Conservation (phyloP, 106 monocot species). For the Acanthochlamys bracteata region DNA sequence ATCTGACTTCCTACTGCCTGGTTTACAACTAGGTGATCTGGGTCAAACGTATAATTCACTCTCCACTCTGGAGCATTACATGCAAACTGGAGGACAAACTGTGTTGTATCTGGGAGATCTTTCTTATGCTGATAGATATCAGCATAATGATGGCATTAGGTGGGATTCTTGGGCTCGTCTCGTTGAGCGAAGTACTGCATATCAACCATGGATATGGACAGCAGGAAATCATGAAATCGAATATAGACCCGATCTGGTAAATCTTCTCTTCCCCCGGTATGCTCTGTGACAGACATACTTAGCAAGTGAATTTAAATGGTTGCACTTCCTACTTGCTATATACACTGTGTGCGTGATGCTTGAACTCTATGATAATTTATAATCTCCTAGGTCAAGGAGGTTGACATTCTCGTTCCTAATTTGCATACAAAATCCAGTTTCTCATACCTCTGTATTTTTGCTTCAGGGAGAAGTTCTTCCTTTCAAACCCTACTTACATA, state of each 20-base stretch:
- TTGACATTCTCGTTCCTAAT: too few relatives aligned
- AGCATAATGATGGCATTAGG: conserved; percentile 61
- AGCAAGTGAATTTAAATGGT: neutral
- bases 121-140: conserved; percentile 88
- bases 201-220: conserved; percentile 85
- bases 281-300: neutral
- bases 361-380: too few relatives aligned
- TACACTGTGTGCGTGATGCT: too few relatives aligned
- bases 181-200: conserved; percentile 65
- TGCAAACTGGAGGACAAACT: conserved; percentile 57
- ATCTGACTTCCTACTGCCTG: neutral
- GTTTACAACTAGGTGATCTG: conserved; percentile 63
- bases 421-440: neutral
- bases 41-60: conserved; percentile 97
- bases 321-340: too few relatives aligned
- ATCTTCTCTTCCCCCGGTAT: neutral
- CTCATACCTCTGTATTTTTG: neutral
- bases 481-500: conserved; percentile 71
- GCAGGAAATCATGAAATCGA: conserved; percentile 98
- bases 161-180: conserved; percentile 95
- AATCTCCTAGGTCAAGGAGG: too few relatives aligned
- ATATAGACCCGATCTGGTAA: conserved; percentile 81
- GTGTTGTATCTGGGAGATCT: conserved; percentile 92
- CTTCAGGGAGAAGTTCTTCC: conserved; percentile 57
- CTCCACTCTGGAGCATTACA: conserved; percentile 88